phyloP scores from a whole-genome alignment of 352 stramenopile genomes.

The Aphanomyces invadans region DNA sequence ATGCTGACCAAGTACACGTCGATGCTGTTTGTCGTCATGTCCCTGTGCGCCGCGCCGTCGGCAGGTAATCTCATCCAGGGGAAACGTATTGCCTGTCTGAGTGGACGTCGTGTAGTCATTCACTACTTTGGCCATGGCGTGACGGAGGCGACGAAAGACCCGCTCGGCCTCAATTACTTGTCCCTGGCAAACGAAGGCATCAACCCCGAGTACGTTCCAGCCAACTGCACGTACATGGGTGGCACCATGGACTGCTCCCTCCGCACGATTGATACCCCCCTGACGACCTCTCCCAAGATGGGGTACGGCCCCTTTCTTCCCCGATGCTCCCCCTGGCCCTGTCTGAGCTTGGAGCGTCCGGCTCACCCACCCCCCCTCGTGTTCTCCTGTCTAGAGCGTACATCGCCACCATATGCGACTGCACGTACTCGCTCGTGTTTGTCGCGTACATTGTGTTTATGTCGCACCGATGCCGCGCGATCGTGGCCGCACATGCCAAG shows the following conservation, averaged over 20 bases:
- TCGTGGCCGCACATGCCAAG: conserved; percentile 27
- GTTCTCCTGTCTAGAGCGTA: conserved; percentile 30
- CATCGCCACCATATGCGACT: conserved; percentile 63
- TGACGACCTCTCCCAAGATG: conserved; percentile 43
- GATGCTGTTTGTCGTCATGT: conserved; percentile 57
- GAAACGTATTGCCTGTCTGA: too few relatives aligned
- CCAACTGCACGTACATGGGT: conserved; percentile 39
- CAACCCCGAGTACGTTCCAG: conserved; percentile 42
- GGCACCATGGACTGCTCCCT: conserved; percentile 61
- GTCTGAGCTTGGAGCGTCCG: too few relatives aligned
- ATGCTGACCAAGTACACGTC: conserved; percentile 72
- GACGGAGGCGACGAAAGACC: conserved; percentile 56
- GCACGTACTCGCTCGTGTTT: conserved; percentile 59
- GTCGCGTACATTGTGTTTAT: conserved; percentile 58
- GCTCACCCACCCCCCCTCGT: not conserved
- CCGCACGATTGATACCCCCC: conserved; percentile 56
- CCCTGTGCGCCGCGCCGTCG: not conserved
- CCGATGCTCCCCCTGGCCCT: too few relatives aligned
- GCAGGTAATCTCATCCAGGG: conserved; percentile 33
- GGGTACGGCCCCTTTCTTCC: conserved; percentile 26
- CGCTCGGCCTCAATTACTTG: conserved; percentile 55
- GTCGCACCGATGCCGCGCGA: conserved; percentile 37
- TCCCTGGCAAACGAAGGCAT: conserved; percentile 77
- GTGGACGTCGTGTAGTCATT: conserved; percentile 35
- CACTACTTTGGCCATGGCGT: conserved; percentile 62